Evolutionary conservation across 306 rosid genomes (phyloP), one percentile per base, ranked within the genome.

Genomic region (Vicia sativa): DNA sequence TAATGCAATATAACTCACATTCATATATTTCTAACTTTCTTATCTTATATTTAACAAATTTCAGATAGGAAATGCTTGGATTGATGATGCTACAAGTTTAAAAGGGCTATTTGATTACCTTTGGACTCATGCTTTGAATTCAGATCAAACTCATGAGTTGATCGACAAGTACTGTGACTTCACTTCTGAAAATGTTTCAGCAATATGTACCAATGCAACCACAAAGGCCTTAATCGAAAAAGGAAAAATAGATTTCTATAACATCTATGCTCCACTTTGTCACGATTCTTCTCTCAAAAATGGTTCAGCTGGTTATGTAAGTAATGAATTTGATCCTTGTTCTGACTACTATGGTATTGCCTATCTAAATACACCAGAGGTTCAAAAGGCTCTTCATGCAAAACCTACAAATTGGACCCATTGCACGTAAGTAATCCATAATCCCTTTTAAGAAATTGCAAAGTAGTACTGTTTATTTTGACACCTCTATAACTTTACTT

Each of bases 21-120:
- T 49, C 5, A 46, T 5, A 54, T 52, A 4, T 21, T 0, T 75
- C 55, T 70, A 39, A 19, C 34, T 15, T 35, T 0, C 7, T 56
- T 21, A 11, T 19, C 2, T 11, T 13, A 28, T 61, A 45, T 19
- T 12, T 72, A 23, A 49, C 48, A 69, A 49, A 12, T 41, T 64
- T 49, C 70, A 84, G 93, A 71, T 78, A 23, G 89, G 93, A 25
- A 84, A 87, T 68, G 83, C 87, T n/a, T 80, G 74, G 87, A 74
- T 82, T 55, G 86, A 87, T 74, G 81, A 80, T 65, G 38, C 23
- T 6, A 78, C 84, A 7, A 5, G 21, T 9, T 0, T 0, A 0
- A 28, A 67, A 60, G 84, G 89, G 15, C 1, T 14, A 8, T 68
- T 9, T 37, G 93, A 84, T 50, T 78, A 76, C 65, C 45, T 63